Conservation (phyloP, 805 yeast genomes). For the Candida arabinofermentans region DNA sequence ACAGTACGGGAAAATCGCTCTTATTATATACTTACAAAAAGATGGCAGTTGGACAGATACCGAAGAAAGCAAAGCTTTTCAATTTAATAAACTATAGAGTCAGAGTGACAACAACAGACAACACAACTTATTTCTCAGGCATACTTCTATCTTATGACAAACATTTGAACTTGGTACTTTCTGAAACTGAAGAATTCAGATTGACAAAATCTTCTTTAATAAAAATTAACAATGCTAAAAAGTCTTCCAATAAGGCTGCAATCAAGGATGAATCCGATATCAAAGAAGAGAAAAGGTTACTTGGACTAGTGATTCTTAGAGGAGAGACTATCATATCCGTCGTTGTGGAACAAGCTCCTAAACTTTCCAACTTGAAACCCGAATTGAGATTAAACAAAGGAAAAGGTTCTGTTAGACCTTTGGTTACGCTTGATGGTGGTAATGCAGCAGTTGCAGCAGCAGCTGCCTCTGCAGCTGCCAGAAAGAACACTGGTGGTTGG, state of each 20-base stretch:
- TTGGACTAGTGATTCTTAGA: slow-evolving; percentile 80
- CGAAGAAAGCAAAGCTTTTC: slow-evolving; percentile 48
- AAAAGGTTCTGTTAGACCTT: slow-evolving; percentile 30
- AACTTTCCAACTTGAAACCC: slow-evolving; percentile 29
- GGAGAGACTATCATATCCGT: slow-evolving; percentile 84
- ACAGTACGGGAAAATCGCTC: no score
- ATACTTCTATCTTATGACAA: slow-evolving; percentile 84
- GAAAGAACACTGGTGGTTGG: slow-evolving; percentile 3
- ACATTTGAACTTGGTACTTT: slow-evolving; percentile 79
- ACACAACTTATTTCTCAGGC: slow-evolving; percentile 66
- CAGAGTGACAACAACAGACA: slow-evolving; percentile 71
- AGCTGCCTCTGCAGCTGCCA: slow-evolving; percentile 1
- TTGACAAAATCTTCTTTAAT: slow-evolving; percentile 55
- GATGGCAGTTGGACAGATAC: slow-evolving; percentile 30
- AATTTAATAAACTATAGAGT: slow-evolving; percentile 73
- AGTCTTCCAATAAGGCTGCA: slow-evolving; percentile 7
- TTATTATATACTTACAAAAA: not conserved
- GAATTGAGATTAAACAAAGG: slow-evolving; percentile 29
- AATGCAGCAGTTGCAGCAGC: not conserved
- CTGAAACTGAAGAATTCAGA: slow-evolving; percentile 82
- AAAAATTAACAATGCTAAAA: slow-evolving; percentile 27
- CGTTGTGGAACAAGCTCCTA: slow-evolving; percentile 62
- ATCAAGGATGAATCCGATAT: slow-evolving; percentile 35
- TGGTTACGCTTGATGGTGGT: slow-evolving; percentile 19
- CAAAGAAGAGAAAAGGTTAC: slow-evolving; percentile 63